A percentile compares a stretch with the other conserved stretches of the same genome.
phyloP scores from a whole-genome alignment of 768 basidiomycete species.

The Tulasnella sp. region DNA sequence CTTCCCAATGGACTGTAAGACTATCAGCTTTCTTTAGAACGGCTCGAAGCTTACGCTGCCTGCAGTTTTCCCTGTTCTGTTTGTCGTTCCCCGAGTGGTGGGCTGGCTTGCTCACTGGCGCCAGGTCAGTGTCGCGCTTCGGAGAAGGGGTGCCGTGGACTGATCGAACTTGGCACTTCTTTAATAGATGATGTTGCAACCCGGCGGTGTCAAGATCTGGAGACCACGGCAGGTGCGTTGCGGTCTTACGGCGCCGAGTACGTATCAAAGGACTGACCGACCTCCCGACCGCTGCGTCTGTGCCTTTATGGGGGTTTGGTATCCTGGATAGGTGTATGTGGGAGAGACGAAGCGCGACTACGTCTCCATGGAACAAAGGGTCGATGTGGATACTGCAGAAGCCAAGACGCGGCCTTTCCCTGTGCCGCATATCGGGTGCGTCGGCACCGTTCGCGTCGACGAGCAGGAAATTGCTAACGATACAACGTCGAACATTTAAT shows the following conservation, averaged over 20 bases:
- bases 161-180: neutral
- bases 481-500: neutral
- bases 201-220: conserved; percentile 91
- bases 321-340: conserved; percentile 56
- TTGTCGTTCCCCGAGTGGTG: conserved; percentile 85
- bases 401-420: conserved; percentile 18
- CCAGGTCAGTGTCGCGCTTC: conserved; percentile 44
- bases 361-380: conserved; percentile 54
- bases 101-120: conserved; percentile 94
- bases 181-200: conserved; percentile 78
- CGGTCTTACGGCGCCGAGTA: neutral
- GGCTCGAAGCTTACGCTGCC: neutral
- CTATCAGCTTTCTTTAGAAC: neutral
- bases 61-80: conserved; percentile 74
- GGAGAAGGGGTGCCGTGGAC: neutral
- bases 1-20: conserved; percentile 70
- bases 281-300: neutral
- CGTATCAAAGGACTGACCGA: neutral
- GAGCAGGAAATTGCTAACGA: neutral
- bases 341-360: conserved; percentile 70
- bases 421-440: conserved; percentile 25
- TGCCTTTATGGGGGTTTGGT: neutral
- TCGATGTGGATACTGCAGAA: conserved; percentile 41
- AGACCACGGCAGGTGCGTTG: conserved; percentile 64
- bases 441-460: neutral